These are phyloP conservation scores for Tremella mesenterica DNA, from an alignment of 768 basidiomycete genomes.

Conservation along the genomic window DNA sequence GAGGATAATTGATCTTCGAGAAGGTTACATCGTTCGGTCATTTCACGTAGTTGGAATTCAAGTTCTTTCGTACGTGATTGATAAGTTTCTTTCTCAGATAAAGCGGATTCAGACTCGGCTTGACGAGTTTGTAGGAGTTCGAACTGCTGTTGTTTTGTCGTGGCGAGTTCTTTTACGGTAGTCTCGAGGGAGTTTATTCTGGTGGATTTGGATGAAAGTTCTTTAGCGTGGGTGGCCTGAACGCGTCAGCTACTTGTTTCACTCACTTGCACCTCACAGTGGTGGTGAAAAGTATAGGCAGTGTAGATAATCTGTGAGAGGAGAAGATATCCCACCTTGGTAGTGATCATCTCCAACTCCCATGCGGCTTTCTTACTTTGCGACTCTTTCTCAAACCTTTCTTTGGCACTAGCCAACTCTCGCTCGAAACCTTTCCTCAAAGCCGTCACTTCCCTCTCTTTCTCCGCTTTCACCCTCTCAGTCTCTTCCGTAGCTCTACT, in stretches of 20 bases:
- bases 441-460: constrained; percentile 46
- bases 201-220: constrained; percentile 54
- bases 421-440: constrained; percentile 57
- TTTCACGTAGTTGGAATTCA: constrained; percentile 75
- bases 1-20: constrained; percentile 48
- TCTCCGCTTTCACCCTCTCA: constrained; percentile 55
- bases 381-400: constrained; percentile 67
- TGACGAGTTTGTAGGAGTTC: constrained; percentile 79
- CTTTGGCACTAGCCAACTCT: constrained; percentile 56
- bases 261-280: too few relatives aligned
- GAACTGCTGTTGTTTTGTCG: constrained; percentile 72
- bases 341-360: constrained; percentile 64
- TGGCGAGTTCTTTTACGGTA: constrained; percentile 59
- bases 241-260: constrained; percentile 3
- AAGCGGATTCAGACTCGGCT: constrained; percentile 78
- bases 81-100: constrained; percentile 63
- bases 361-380: constrained; percentile 58
- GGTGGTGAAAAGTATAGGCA: not conserved
- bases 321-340: constrained; percentile 54
- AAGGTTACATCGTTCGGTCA: constrained; percentile 60
- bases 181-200: constrained; percentile 64
- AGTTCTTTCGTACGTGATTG: constrained; percentile 73
- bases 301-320: not conserved
- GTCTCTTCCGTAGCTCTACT: constrained; percentile 57
- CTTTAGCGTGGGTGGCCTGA: constrained; percentile 63